Evolutionary conservation across 768 basidiomycete species (phyloP).

Genomic region (Auriscalpium microsporum): DNA sequence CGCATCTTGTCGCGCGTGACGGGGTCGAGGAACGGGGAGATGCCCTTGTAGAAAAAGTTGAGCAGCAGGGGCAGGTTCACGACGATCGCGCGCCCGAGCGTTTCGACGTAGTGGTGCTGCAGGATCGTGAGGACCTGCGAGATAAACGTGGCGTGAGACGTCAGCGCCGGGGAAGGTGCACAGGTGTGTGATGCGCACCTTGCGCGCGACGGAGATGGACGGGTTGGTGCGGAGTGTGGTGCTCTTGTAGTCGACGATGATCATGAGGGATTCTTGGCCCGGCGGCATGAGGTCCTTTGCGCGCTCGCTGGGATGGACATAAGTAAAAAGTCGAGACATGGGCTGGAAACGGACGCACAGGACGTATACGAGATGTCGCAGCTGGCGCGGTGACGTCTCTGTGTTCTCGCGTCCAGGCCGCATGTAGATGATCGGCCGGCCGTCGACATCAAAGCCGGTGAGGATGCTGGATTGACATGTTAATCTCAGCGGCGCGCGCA

Average conservation of each 20-base stretch:
- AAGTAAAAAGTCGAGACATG: background rate
- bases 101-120: constrained; percentile 85
- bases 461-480: constrained; percentile 42
- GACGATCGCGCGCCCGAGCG: constrained; percentile 76
- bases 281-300: constrained; percentile 85
- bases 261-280: constrained; percentile 74
- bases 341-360: constrained; percentile 43
- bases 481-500: background rate
- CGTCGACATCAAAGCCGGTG: constrained; percentile 80
- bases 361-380: constrained; percentile 81
- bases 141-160: background rate
- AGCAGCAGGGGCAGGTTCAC: constrained; percentile 72
- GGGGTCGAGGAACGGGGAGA: constrained; percentile 81
- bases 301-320: constrained; percentile 49
- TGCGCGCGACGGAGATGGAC: constrained; percentile 70
- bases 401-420: constrained; percentile 85
- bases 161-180: background rate
- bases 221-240: constrained; percentile 79
- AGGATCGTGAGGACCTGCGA: constrained; percentile 62
- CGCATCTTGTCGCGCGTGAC: constrained; percentile 89
- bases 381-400: constrained; percentile 63
- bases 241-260: constrained; percentile 80
- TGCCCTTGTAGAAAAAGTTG: constrained; percentile 74
- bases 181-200: constrained; percentile 34
- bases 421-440: constrained; percentile 85